Percentiles rank a stretch among this genome's conserved stretches.
phyloP scores from a whole-genome alignment of 805 yeast species.

The Ascoidea asiatica region DNA sequence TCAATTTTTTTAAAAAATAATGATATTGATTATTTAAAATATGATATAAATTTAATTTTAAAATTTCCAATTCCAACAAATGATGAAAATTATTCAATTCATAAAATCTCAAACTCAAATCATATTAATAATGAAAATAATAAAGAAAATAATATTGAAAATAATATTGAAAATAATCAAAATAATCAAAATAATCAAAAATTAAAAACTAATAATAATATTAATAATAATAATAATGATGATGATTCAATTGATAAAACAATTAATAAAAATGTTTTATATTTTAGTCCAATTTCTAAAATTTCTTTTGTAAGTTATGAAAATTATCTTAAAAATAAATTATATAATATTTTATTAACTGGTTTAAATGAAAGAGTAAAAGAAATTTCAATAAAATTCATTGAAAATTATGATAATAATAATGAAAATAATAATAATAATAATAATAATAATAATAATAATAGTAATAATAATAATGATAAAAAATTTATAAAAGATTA shows the following conservation, averaged over 20 bases:
- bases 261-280: too few relatives aligned
- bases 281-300: conserved; percentile 62
- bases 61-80: conserved; percentile 32
- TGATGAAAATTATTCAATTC: conserved; percentile 41
- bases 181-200: conserved; percentile 49
- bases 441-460: conserved; percentile 8
- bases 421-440: too few relatives aligned
- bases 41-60: conserved; percentile 43
- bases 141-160: conserved; percentile 40
- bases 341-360: conserved; percentile 40
- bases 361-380: conserved; percentile 40
- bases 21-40: conserved; percentile 37
- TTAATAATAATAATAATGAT: conserved; percentile 51
- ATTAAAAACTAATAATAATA: conserved; percentile 64
- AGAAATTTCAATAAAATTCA: conserved; percentile 5
- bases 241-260: conserved; percentile 21
- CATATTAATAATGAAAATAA: conserved; percentile 51
- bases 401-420: conserved; percentile 6
- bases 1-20: conserved; percentile 55
- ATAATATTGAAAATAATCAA: conserved; percentile 34
- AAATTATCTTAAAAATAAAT: conserved; percentile 45
- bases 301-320: conserved; percentile 60
- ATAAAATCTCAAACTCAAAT: conserved; percentile 55
- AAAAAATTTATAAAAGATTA: conserved; percentile 5
- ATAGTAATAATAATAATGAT: conserved; percentile 4